Evolutionary conservation across 352 stramenopile species (phyloP).

Genomic region (Globisporangium canariense): DNA sequence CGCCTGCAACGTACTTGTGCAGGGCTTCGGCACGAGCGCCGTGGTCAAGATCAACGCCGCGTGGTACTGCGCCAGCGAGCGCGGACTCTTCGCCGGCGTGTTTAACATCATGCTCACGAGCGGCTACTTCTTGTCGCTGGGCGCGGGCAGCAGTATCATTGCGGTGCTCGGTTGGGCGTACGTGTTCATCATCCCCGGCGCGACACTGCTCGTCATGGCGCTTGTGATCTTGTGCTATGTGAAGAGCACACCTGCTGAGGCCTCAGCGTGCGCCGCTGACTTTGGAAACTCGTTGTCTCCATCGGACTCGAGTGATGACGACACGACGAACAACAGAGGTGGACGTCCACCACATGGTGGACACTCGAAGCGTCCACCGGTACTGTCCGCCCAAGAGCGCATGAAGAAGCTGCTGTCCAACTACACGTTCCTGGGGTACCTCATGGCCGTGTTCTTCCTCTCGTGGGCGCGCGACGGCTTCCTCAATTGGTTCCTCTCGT

Average conservation of each 20-base stretch:
- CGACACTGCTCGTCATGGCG: conserved; percentile 51
- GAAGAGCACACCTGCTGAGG: conserved; percentile 54
- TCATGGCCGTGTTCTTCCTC: conserved; percentile 66
- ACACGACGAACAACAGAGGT: conserved; percentile 13
- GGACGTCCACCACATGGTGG: neutral
- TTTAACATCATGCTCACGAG: conserved; percentile 82
- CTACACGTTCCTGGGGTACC: conserved; percentile 64
- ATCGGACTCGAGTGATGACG: neutral
- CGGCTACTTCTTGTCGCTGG: conserved; percentile 70
- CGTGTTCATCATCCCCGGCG: conserved; percentile 64
- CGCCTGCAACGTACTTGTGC: conserved; percentile 61
- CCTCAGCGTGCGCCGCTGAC: conserved; percentile 28
- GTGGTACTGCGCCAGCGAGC: conserved; percentile 64
- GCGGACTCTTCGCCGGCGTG: conserved; percentile 62
- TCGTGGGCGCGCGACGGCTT: conserved; percentile 68
- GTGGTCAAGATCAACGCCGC: conserved; percentile 85
- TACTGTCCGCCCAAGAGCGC: conserved; percentile 36
- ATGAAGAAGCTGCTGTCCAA: conserved; percentile 57
- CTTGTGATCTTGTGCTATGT: conserved; percentile 49
- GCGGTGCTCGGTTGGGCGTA: conserved; percentile 61
- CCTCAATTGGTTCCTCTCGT: conserved; percentile 78
- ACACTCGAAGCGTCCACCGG: conserved; percentile 4
- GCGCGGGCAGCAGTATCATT: conserved; percentile 60
- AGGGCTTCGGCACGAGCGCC: conserved; percentile 74
- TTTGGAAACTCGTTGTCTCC: conserved; percentile 17